Conservation (phyloP, 345 rosid species). For the Nephelium lappaceum region DNA sequence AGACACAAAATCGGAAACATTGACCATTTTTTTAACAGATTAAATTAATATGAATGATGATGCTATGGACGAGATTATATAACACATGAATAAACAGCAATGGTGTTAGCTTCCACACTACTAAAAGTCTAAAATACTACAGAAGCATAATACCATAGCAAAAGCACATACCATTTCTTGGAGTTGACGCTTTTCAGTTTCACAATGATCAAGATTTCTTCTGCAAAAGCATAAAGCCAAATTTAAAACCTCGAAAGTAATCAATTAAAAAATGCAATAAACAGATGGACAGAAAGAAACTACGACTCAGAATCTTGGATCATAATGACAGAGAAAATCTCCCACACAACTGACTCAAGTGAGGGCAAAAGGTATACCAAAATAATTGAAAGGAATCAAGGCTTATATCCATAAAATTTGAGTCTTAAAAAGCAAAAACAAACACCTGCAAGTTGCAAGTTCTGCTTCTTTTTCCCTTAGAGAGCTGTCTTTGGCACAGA, state of each 20-base stretch:
- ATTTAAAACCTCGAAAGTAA: not conserved
- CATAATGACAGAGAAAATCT: not conserved
- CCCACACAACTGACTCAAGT: not conserved
- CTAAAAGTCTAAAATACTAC: not conserved
- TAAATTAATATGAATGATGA: not conserved
- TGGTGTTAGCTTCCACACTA: not conserved
- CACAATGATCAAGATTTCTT: constrained; percentile 97
- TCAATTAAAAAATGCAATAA: not conserved
- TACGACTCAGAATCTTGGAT: not conserved
- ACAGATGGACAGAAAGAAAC: not conserved
- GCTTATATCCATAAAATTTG: not conserved
- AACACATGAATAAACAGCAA: not conserved
- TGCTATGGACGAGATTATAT: not conserved
- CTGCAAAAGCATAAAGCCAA: constrained; percentile 44
- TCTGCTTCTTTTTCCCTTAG: constrained; percentile 88
- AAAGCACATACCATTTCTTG: constrained; percentile 75
- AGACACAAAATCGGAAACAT: not conserved
- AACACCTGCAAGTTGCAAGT: constrained; percentile 34
- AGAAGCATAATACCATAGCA: not conserved
- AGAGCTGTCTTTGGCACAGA: constrained; percentile 93
- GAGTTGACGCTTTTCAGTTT: constrained; percentile 89
- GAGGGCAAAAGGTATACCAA: not conserved
- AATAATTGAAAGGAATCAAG: not conserved
- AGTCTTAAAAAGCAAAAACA: not conserved
- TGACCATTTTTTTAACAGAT: not conserved